These are phyloP conservation scores for Penicillium samsonianum DNA, from an alignment of 495 filamentous ascomycete species.

Conservation along the genomic window DNA sequence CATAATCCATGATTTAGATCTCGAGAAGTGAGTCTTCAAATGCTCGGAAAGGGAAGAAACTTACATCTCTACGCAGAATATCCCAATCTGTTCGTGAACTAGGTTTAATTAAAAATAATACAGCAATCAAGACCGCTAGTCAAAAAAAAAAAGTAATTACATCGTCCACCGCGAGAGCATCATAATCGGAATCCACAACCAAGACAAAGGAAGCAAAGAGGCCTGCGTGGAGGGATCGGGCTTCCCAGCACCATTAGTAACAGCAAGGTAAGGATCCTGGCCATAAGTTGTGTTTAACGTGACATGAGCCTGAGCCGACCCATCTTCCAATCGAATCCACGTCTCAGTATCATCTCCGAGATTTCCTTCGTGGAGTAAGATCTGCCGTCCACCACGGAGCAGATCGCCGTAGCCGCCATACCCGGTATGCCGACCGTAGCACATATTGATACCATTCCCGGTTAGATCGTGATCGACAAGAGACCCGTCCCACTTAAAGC, in stretches of 20 bases:
- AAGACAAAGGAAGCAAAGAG: slow-evolving; percentile 4
- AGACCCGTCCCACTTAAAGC: slow-evolving; percentile 40
- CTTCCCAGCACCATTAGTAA: background rate
- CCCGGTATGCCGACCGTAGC: slow-evolving; percentile 70
- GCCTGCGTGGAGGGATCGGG: background rate
- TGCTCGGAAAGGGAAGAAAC: background rate
- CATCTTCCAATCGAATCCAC: slow-evolving; percentile 67
- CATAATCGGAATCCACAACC: slow-evolving; percentile 17
- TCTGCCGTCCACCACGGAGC: slow-evolving; percentile 60
- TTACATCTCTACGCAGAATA: background rate
- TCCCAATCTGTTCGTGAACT: no score
- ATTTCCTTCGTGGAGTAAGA: slow-evolving; percentile 48
- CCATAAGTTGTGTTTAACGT: slow-evolving; percentile 70
- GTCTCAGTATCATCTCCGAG: slow-evolving; percentile 51
- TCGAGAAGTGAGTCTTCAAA: background rate
- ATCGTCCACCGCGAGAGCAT: slow-evolving; percentile 13
- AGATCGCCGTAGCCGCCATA: slow-evolving; percentile 72
- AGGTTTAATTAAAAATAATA: background rate
- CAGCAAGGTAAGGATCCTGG: slow-evolving; percentile 39
- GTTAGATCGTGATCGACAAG: slow-evolving; percentile 33
- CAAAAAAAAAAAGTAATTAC: background rate
- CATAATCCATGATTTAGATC: background rate
- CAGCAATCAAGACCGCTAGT: background rate
- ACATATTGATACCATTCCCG: slow-evolving; percentile 52
- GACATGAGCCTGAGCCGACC: slow-evolving; percentile 55